A percentile compares a stretch with the other conserved stretches of the same genome.
phyloP scores from a whole-genome alignment of 345 rosid species.

The Ceriops decandra region DNA sequence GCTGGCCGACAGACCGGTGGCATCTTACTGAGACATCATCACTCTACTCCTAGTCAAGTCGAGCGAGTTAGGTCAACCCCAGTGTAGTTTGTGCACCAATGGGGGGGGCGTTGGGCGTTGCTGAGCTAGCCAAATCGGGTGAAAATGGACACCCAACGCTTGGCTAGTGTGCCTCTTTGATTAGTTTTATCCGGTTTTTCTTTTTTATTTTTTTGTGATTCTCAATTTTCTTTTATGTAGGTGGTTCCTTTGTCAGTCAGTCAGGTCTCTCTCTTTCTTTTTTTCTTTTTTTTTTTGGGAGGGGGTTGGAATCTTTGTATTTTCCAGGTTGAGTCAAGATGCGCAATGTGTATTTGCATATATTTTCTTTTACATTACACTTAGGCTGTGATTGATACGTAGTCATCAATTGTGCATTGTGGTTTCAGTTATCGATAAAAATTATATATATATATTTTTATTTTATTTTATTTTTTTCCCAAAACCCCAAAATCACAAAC shows the following conservation, averaged over 20 bases:
- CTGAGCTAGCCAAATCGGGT: neutral
- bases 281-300: neutral
- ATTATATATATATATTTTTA: no score
- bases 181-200: neutral
- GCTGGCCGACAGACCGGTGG: neutral
- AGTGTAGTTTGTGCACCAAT: neutral
- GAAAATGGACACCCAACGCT: slow-evolving; percentile 3
- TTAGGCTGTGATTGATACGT: no score
- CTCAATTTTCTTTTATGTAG: neutral
- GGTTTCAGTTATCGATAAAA: no score
- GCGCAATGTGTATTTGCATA: no score
- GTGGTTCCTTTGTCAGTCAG: no score
- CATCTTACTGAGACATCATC: neutral
- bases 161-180: neutral
- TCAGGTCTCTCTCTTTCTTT: neutral
- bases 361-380: no score
- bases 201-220: neutral
- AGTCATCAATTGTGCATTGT: no score
- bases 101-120: neutral
- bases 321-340: no score
- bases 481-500: no score
- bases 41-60: neutral
- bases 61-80: neutral
- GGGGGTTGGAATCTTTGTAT: neutral
- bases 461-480: no score